Base-by-base conservation (phyloP, 257 asterid genomes). In the Ophiorrhiza pumila region DNA sequence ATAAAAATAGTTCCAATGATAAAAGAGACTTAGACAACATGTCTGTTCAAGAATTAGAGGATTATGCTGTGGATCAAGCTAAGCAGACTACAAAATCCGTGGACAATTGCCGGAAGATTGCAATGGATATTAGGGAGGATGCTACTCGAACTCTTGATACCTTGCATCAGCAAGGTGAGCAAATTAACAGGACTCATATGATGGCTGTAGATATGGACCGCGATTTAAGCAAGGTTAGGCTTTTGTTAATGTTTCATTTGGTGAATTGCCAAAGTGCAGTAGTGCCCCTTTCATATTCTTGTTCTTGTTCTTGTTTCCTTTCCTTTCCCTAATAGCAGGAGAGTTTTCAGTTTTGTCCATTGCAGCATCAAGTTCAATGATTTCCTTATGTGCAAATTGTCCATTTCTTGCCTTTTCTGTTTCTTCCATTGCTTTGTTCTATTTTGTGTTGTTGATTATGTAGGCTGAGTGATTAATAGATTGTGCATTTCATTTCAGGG, bases 171-270 rank as follows among this genome's bases (percentile, higher is more conserved):
- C 99, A 95, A 74, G 99, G 99, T 0, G 99, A 95, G 74, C 99
- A 95, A 59, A 95, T 95, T 23, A 88, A 90, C 50, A 81, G 99
- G 58, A 95, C 98, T 4, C 99, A 95, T 67, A 77, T 82, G 78
- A 92, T 87, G 99, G 96, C 98, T 49, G 96, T 82, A 6, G 91
- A 90, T 47, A 92, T 92, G 92, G 99, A 95, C 29, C 76, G 76
- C 0, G 98, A 95, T 79, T 77, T 95, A 80, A 86, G 88, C 83
- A 88, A 85, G 96, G 99, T 88, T 35, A 20, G 41, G 25, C 18
- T 5, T 55, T n/a, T n/a, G n/a, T n/a, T 0, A 7, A 42, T 27
- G 59, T 5, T 5, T 41, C 62, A 22, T 25, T 39, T 39, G 3
- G 42, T 7, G 42, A 37, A 37, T 37, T 37, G 42, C 42, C 42